Percentiles rank a stretch among this genome's conserved stretches.
phyloP scores from a whole-genome alignment of 176 grass and related monocot species.

The Aegilops bicornis region DNA sequence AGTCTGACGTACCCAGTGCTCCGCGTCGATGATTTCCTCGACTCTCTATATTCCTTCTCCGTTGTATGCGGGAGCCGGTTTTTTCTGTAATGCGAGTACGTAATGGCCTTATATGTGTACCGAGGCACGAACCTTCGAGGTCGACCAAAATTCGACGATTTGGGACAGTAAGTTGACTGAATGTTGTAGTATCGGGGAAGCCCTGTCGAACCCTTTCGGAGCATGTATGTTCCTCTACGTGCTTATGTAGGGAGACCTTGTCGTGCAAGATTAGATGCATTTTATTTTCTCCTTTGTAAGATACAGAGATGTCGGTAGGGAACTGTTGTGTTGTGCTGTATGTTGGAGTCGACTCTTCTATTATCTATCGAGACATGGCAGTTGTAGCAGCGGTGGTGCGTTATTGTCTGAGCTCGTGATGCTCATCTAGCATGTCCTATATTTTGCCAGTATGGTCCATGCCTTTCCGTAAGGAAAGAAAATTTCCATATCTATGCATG shows the following conservation, averaged over 20 bases:
- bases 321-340: slow-evolving; percentile 10
- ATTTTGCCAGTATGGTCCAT: not conserved
- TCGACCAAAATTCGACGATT: slow-evolving; percentile 13
- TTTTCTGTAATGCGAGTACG: slow-evolving; percentile 18
- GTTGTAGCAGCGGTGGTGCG: not conserved
- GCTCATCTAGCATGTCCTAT: not conserved
- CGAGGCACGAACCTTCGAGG: not conserved
- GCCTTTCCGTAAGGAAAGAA: too few relatives aligned
- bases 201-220: not conserved
- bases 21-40: not conserved
- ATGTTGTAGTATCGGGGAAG: slow-evolving; percentile 25
- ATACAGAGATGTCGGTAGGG: slow-evolving; percentile 16
- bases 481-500: too few relatives aligned
- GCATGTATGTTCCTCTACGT: slow-evolving; percentile 6
- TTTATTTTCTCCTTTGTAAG: slow-evolving; percentile 15
- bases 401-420: not conserved
- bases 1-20: not conserved
- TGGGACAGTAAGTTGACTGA: slow-evolving; percentile 9
- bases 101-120: slow-evolving; percentile 29
- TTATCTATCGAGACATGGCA: not conserved
- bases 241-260: slow-evolving; percentile 38
- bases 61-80: not conserved
- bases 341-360: not conserved
- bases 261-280: slow-evolving; percentile 24
- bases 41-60: not conserved